Evolutionary conservation across 345 rosid species (phyloP).

Genomic region (Clausena lansium): DNA sequence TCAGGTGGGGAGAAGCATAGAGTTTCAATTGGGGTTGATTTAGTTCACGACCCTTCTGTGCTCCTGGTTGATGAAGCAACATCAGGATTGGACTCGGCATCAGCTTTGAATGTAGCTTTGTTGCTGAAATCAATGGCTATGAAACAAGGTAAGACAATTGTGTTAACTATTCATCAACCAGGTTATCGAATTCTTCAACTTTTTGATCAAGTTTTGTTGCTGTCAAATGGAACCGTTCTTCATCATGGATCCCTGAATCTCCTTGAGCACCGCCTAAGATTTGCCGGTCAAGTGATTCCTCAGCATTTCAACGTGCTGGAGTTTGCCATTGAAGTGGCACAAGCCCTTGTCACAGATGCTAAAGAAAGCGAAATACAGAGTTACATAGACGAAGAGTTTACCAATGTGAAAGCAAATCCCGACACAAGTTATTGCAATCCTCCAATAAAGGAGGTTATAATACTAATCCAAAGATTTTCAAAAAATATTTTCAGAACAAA

Average conservation of each 20-base stretch:
- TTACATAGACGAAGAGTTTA: not conserved
- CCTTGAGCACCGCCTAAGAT: constrained; percentile 18
- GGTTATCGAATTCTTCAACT: constrained; percentile 27
- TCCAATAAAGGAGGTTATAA: constrained; percentile 16
- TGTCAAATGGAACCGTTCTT: constrained; percentile 26
- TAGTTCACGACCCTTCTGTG: constrained; percentile 30
- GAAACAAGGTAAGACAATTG: constrained; percentile 24
- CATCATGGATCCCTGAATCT: constrained; percentile 29
- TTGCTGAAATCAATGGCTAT: constrained; percentile 24
- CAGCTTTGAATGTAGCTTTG: constrained; percentile 24
- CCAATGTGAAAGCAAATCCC: constrained; percentile 8
- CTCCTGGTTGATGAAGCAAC: constrained; percentile 37
- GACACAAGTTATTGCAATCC: constrained; percentile 18
- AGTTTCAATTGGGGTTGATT: constrained; percentile 34
- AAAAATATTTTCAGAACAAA: constrained; percentile 26
- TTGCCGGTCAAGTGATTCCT: constrained; percentile 24
- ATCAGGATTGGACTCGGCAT: constrained; percentile 30
- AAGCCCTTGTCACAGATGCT: not conserved
- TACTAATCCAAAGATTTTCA: constrained; percentile 26
- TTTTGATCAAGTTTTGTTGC: constrained; percentile 22
- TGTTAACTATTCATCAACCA: constrained; percentile 34
- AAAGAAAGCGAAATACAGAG: constrained; percentile 18
- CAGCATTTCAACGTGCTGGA: constrained; percentile 29
- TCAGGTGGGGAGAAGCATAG: constrained; percentile 36
- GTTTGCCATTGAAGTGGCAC: constrained; percentile 28